Base-by-base conservation (phyloP, 345 rosid genomes). In the Erucastrum elatum region DNA sequence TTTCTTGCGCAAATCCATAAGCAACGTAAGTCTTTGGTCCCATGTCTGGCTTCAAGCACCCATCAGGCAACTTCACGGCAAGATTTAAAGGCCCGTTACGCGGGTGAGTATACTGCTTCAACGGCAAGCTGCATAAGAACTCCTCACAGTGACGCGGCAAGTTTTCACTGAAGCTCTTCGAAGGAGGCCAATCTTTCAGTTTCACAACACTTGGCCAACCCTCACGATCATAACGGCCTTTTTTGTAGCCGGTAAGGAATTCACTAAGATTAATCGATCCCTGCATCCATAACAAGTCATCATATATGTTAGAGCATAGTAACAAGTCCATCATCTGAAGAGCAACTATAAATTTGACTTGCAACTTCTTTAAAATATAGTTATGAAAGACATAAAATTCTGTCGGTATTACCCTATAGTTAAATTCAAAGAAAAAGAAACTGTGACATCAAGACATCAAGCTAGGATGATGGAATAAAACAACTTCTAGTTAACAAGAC, bases 111-210 rank as follows among this genome's bases (percentile, higher is more conserved):
- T 90, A 94, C 66, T 86, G 87, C 80, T 87, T 90, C 64, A 88
- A 88, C 6, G 97, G 97, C 81, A 91, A 85, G 81, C 87, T 83
- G 84, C 77, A 67, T 12, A 81, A 35, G 83, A 89, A 88, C 88
- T 94, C 94, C 58, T 72, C 85, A 79, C 81, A 74, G 34, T 90
- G 98, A 21, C 94, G 93, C 1, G 92, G 94, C 80, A 94, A 60
- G 59, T 82, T 80, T 25, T 86, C 87, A 8, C 80, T 83, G 75
- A 94, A 89, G 51, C 72, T 68, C 53, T 81, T 86, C 62, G 93
- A 83, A 64, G 91, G 93, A 25, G 93, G 97, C 98, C 96, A 92
- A 60, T 92, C 97, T 84, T 89, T 90, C 79, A 94, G 81, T 76
- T 92, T 91, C 78, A 89, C 65, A 70, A 88, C 69, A 51, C 30